Evolutionary conservation across 768 basidiomycete genomes (phyloP).

Genomic region (Macrolepiota fuliginosa): DNA sequence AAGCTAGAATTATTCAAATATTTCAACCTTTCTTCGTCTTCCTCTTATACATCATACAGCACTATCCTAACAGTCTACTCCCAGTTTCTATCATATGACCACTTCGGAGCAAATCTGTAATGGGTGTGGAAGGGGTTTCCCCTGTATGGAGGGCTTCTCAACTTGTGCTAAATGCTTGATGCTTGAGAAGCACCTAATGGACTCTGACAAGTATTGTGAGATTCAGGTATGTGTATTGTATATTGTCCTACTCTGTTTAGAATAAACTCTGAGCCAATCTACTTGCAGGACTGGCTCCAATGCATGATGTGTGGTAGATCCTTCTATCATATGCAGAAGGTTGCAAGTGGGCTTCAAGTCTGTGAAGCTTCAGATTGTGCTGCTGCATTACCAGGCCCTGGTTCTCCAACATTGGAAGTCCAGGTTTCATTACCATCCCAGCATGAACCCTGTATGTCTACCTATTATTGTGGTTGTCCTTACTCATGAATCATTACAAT

Average conservation of each 20-base stretch:
- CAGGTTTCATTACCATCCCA: not conserved
- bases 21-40: no score
- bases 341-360: not conserved
- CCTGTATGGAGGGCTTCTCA: not conserved
- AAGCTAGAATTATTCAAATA: no score
- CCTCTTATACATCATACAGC: no score
- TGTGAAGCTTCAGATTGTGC: not conserved
- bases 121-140: not conserved
- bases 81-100: not conserved
- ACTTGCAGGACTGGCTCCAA: not conserved
- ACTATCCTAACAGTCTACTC: no score
- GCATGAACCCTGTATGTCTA: not conserved
- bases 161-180: not conserved
- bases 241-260: no score
- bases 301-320: not conserved
- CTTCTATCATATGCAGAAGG: not conserved
- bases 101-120: not conserved
- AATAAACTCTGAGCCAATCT: no score
- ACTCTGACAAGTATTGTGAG: no score
- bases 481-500: not conserved
- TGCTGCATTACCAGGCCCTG: not conserved
- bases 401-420: no score
- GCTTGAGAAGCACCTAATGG: not conserved
- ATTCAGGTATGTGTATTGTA: no score
- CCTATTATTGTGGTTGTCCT: not conserved